phyloP scores from a whole-genome alignment of 768 basidiomycete species.

The Mrakia hoshinonis region DNA sequence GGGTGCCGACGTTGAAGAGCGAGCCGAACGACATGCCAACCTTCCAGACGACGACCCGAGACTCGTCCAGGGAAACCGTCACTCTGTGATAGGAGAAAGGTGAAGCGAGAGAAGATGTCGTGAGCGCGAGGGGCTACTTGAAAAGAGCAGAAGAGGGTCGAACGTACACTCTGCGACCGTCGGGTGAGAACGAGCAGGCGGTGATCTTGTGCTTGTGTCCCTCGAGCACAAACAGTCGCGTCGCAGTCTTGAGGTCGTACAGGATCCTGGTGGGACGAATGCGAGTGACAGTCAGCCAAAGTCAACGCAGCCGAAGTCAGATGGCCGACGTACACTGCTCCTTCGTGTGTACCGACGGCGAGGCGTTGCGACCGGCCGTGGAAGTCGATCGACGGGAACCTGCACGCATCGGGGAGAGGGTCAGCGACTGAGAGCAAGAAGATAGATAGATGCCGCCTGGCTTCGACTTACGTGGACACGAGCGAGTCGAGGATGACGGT shows the following conservation, averaged over 20 bases:
- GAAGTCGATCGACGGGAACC: conserved; percentile 91
- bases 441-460: neutral
- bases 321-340: conserved; percentile 52
- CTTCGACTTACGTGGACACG: conserved; percentile 66
- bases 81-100: conserved; percentile 41
- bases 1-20: conserved; percentile 78
- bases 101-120: neutral
- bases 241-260: conserved; percentile 95
- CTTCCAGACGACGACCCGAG: conserved; percentile 84
- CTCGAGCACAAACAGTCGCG: conserved; percentile 86
- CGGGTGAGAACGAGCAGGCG: conserved; percentile 85
- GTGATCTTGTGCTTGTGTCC: conserved; percentile 73
- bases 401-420: conserved; percentile 41
- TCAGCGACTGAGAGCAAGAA: neutral
- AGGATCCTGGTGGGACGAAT: conserved; percentile 47
- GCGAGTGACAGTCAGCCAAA: neutral
- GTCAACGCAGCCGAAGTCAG: neutral
- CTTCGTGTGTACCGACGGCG: conserved; percentile 88
- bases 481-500: conserved; percentile 91
- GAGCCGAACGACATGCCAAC: conserved; percentile 82
- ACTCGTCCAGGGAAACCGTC: conserved; percentile 77
- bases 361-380: conserved; percentile 77
- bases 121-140: neutral
- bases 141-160: neutral
- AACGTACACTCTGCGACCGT: conserved; percentile 64